Evolutionary conservation across 768 basidiomycete genomes (phyloP).

Genomic region (Tubosaeta sp.): DNA sequence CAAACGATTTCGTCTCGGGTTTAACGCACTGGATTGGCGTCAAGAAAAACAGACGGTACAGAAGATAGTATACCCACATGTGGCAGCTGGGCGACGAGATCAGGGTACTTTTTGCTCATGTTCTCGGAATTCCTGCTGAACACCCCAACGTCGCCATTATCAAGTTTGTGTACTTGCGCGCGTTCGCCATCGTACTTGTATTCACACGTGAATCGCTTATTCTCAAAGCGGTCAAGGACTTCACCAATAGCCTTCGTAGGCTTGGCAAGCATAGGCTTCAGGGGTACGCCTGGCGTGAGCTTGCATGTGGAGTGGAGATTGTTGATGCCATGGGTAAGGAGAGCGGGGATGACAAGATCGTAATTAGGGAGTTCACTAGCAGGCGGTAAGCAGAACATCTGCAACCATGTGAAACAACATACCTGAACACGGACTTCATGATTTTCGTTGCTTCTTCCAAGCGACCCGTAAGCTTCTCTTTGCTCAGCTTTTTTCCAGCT

Average conservation of each 20-base stretch:
- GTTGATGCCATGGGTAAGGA: slow-evolving; percentile 74
- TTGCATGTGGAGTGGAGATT: slow-evolving; percentile 73
- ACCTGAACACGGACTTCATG: slow-evolving; percentile 95
- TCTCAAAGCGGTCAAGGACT: slow-evolving; percentile 94
- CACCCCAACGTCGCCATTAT: slow-evolving; percentile 79
- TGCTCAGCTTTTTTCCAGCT: slow-evolving; percentile 73
- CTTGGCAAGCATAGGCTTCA: slow-evolving; percentile 99
- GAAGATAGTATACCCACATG: slow-evolving; percentile 44
- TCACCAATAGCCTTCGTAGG: slow-evolving; percentile 98
- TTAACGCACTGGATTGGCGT: slow-evolving; percentile 68
- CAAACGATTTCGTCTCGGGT: slow-evolving; percentile 79
- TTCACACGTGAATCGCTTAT: slow-evolving; percentile 94
- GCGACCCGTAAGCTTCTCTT: slow-evolving; percentile 65
- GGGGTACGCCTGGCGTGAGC: slow-evolving; percentile 90
- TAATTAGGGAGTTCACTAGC: slow-evolving; percentile 88
- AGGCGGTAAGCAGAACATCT: slow-evolving; percentile 2
- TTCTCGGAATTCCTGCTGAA: slow-evolving; percentile 98
- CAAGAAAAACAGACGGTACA: neutral
- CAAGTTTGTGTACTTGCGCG: slow-evolving; percentile 87
- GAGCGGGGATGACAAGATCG: slow-evolving; percentile 86
- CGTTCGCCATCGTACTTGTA: slow-evolving; percentile 99
- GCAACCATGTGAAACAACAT: slow-evolving; percentile 7
- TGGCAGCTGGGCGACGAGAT: slow-evolving; percentile 91
- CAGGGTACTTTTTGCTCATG: slow-evolving; percentile 99
- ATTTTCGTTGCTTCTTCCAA: slow-evolving; percentile 73